Evolutionary conservation across 2,329 filamentous ascomycete species (phyloP).

Genomic region (Tolypocladium tundrense): DNA sequence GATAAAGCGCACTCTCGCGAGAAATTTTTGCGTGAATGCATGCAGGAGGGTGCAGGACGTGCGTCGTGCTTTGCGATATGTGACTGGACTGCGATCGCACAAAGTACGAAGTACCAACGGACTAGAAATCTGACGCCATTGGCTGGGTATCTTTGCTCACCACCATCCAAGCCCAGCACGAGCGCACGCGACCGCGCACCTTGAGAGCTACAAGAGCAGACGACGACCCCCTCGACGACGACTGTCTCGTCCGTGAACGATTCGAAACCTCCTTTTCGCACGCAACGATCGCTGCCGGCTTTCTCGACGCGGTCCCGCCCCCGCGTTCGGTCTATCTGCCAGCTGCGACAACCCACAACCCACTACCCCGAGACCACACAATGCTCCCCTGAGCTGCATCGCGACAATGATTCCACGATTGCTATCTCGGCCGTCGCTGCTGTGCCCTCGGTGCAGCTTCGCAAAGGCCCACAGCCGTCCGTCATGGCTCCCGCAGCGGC

Average conservation of each 20-base stretch:
- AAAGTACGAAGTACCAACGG: no score
- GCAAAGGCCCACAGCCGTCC: constrained; percentile 14
- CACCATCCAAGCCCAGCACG: neutral
- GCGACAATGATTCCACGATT: constrained; percentile 26
- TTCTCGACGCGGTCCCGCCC: neutral
- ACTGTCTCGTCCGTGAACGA: neutral
- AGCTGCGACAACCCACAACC: neutral
- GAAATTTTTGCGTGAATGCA: no score
- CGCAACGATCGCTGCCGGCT: neutral
- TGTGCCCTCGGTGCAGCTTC: constrained; percentile 19
- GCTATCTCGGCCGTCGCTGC: constrained; percentile 19
- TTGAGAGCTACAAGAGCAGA: neutral
- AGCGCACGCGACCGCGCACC: neutral
- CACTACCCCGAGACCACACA: constrained; percentile 3
- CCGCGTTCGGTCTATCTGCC: neutral
- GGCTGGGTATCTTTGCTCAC: constrained; percentile 2
- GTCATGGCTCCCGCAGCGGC: constrained; percentile 17
- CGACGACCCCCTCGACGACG: neutral
- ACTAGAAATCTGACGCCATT: constrained; percentile 3
- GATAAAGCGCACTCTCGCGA: no score
- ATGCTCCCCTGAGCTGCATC: constrained; percentile 15
- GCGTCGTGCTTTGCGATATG: no score
- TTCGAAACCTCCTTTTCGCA: neutral
- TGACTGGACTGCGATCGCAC: no score
- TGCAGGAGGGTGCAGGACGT: no score